Evolutionary conservation across 768 basidiomycete genomes (phyloP).

Genomic region (Lactifluus piperatus): DNA sequence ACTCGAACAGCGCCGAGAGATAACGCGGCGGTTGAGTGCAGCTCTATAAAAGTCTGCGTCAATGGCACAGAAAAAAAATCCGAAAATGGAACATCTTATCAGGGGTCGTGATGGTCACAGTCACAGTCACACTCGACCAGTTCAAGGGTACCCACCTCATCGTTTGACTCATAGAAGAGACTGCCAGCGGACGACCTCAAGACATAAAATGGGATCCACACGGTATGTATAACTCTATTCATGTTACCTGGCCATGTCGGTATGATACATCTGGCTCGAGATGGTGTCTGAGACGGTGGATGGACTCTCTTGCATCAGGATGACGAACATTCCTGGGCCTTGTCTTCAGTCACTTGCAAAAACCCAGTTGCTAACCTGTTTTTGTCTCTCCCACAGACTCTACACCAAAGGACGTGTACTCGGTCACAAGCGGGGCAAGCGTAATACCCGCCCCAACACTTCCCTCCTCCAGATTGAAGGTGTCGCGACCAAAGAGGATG

Average conservation of each 20-base stretch:
- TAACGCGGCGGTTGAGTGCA: slow-evolving; percentile 39
- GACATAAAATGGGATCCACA: slow-evolving; percentile 69
- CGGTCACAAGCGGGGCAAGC: slow-evolving; percentile 97
- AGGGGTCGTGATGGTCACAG: background rate
- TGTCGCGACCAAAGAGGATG: slow-evolving; percentile 86
- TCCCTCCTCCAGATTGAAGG: slow-evolving; percentile 97
- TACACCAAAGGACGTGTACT: slow-evolving; percentile 95
- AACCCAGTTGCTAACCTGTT: slow-evolving; percentile 11
- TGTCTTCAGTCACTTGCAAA: background rate
- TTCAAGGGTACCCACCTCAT: too few species aligned
- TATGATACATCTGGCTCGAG: slow-evolving; percentile 19
- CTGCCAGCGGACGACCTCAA: slow-evolving; percentile 21
- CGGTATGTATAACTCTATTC: slow-evolving; percentile 46
- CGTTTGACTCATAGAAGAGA: slow-evolving; percentile 21
- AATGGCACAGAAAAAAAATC: slow-evolving; percentile 29
- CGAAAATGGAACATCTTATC: too few species aligned
- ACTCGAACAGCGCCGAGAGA: slow-evolving; percentile 35
- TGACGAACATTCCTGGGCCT: slow-evolving; percentile 9
- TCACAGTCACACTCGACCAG: too few species aligned
- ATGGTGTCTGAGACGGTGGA: slow-evolving; percentile 36
- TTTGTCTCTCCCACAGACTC: slow-evolving; percentile 47
- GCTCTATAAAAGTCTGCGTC: slow-evolving; percentile 34
- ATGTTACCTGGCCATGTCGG: slow-evolving; percentile 13
- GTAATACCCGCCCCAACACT: slow-evolving; percentile 93
- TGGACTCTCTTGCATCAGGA: slow-evolving; percentile 26